Evolutionary conservation across 2,329 filamentous ascomycete genomes (phyloP).

Genomic region (Dothidotthia symphoricarpi): DNA sequence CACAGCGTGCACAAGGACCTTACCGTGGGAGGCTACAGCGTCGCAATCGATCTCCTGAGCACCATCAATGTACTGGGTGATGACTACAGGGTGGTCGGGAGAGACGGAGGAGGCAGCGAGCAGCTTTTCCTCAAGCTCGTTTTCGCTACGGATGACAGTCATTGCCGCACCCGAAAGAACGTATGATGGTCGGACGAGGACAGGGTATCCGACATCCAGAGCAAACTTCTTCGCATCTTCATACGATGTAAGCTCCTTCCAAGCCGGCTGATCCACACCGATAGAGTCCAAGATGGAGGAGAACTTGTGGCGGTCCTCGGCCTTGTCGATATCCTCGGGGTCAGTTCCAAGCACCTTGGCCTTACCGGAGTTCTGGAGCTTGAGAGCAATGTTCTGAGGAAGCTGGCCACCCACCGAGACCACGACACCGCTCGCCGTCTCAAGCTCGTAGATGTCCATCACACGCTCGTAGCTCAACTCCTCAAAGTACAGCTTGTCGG

Average conservation of each 20-base stretch:
- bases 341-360: conserved; percentile 91
- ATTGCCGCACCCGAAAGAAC: conserved; percentile 97
- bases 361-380: conserved; percentile 84
- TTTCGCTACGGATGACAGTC: conserved; percentile 88
- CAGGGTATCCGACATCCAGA: conserved; percentile 82
- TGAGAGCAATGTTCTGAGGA: conserved; percentile 94
- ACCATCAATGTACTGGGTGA: conserved; percentile 97
- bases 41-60: conserved; percentile 97
- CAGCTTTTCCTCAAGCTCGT: conserved; percentile 92
- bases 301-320: conserved; percentile 97
- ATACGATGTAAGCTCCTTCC: conserved; percentile 94
- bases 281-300: conserved; percentile 96
- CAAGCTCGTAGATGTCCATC: conserved; percentile 98
- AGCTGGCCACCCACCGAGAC: conserved; percentile 95
- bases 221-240: conserved; percentile 86
- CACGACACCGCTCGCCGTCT: conserved; percentile 79
- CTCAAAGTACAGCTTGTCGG: conserved; percentile 93
- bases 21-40: conserved; percentile 80
- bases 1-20: conserved; percentile 86
- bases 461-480: conserved; percentile 96
- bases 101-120: conserved; percentile 86
- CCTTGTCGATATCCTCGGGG: conserved; percentile 93
- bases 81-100: conserved; percentile 95
- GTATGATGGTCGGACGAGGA: conserved; percentile 91
- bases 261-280: conserved; percentile 92